A percentile compares a stretch with the other conserved stretches of the same genome.
These are phyloP conservation scores for Phytophthora pini DNA, from an alignment of 352 stramenopile species.

Conservation along the genomic window DNA sequence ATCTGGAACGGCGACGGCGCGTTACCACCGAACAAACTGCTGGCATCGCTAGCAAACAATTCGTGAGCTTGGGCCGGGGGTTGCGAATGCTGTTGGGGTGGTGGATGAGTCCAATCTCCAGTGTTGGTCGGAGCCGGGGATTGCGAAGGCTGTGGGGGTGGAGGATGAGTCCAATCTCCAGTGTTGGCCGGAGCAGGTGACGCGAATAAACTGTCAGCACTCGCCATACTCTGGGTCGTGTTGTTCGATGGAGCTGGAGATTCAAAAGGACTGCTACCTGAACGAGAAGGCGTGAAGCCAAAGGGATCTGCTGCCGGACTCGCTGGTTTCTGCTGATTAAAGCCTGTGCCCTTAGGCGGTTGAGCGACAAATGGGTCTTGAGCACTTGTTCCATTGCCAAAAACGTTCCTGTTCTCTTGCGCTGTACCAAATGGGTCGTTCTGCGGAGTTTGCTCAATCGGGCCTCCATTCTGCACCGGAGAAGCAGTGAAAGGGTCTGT, in stretches of 20 bases:
- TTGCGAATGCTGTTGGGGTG: slow-evolving; percentile 4
- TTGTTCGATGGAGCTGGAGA: slow-evolving; percentile 18
- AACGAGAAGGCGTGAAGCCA: slow-evolving; percentile 14
- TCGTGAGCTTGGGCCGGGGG: slow-evolving; percentile 34
- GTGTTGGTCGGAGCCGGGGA: slow-evolving; percentile 24
- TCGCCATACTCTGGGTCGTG: slow-evolving; percentile 20
- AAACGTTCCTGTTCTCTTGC: slow-evolving; percentile 23
- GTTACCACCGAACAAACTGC: slow-evolving; percentile 43
- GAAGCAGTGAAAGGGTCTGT: slow-evolving; percentile 19
- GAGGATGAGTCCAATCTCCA: slow-evolving; percentile 10
- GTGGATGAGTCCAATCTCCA: neutral
- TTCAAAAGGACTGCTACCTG: slow-evolving; percentile 27
- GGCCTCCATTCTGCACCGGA: slow-evolving; percentile 2
- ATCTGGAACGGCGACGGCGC: slow-evolving; percentile 14
- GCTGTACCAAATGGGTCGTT: slow-evolving; percentile 15
- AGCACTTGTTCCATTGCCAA: slow-evolving; percentile 7
- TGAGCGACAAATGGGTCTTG: slow-evolving; percentile 28
- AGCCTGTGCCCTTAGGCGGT: slow-evolving; percentile 6
- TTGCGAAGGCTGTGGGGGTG: slow-evolving; percentile 7
- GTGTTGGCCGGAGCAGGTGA: slow-evolving; percentile 29
- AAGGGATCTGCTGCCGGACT: slow-evolving; percentile 20
- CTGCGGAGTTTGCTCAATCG: neutral
- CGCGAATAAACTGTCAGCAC: slow-evolving; percentile 40
- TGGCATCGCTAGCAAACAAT: slow-evolving; percentile 42
- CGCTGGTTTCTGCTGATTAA: slow-evolving; percentile 11